Base-by-base conservation (phyloP, 495 filamentous ascomycete genomes). In the Penicillium ucsense region DNA sequence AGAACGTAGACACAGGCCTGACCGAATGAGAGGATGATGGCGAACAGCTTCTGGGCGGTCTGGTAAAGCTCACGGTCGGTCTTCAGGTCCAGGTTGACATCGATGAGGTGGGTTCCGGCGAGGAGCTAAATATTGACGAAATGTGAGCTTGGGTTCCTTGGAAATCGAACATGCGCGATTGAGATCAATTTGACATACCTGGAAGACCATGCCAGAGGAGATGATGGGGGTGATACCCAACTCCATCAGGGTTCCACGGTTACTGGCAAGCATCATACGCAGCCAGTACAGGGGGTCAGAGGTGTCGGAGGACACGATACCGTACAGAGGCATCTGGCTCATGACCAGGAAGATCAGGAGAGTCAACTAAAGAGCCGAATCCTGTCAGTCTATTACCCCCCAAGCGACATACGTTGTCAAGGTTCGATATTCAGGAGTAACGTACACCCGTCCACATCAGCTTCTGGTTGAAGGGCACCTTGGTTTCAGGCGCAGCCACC, bases 191-290 rank as follows among this genome's bases (percentile, higher is more conserved):
- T n/a, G 31, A 54, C 71, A 48, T 67, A 77, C 72, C 80, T 98
- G 92, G 80, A 99, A 99, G 58, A 99, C 88, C 94, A 97, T 99
- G 72, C 94, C 94, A 32, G 94, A 97, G 49, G 92, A 95, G 72
- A 99, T 96, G 68, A 99, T 97, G 46, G 94, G 94, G 31, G 90
- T 94, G 62, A 96, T 99, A 74, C 94, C 94, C 76, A 99, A 67
- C 61, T 99, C 94, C 94, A 99, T 99, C 66, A 99, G 65, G 31
- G 94, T 99, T 64, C 94, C 94, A 60, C 94, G 80, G 67, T 99
- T 99, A 86, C 86, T 94, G 61, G 94, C 94, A 77, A 97, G 73
- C 89, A 98, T 95, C 91, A 97, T 97, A 64, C 94, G 84, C 59
- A 99, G 80, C 94, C 94, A 99, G 83, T 97, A 99, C 62, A 99